Evolutionary conservation across 805 yeast genomes (phyloP).

Genomic region (Saturnispora hagleri): DNA sequence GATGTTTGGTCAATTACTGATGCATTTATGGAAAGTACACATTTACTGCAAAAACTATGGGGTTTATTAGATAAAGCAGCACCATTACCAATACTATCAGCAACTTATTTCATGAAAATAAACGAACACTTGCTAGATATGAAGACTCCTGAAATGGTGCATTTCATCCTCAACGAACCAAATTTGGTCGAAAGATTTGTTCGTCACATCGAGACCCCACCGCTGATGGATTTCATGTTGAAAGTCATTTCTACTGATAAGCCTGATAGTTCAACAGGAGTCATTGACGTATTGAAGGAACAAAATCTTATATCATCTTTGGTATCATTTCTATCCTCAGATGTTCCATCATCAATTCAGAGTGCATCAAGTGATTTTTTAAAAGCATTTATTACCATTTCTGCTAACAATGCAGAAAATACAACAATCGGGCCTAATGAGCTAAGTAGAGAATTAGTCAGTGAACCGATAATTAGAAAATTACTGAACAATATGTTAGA

Average conservation of each 20-base stretch:
- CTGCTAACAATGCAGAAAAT: slow-evolving; percentile 85
- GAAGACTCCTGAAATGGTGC: slow-evolving; percentile 71
- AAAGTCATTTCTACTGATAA: slow-evolving; percentile 90
- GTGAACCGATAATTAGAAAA: slow-evolving; percentile 54
- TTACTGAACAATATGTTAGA: slow-evolving; percentile 69
- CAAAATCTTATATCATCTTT: slow-evolving; percentile 70
- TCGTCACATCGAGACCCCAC: slow-evolving; percentile 84
- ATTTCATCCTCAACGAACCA: slow-evolving; percentile 60
- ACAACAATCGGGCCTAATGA: slow-evolving; percentile 92
- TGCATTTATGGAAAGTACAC: slow-evolving; percentile 69
- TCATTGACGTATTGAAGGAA: slow-evolving; percentile 62
- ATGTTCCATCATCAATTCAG: slow-evolving; percentile 61
- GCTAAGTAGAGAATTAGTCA: slow-evolving; percentile 81
- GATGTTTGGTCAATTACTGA: slow-evolving; percentile 94
- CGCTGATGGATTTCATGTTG: slow-evolving; percentile 84
- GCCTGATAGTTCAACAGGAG: slow-evolving; percentile 81
- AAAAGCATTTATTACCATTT: slow-evolving; percentile 86
- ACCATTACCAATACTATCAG: slow-evolving; percentile 64
- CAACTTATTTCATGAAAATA: slow-evolving; percentile 85
- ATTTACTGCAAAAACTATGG: slow-evolving; percentile 69
- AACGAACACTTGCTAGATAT: slow-evolving; percentile 85
- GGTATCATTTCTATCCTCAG: slow-evolving; percentile 61
- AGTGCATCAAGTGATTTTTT: slow-evolving; percentile 93
- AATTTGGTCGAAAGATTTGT: slow-evolving; percentile 72
- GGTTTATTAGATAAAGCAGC: slow-evolving; percentile 56